These are phyloP conservation scores for Cystobasidium sp. DNA, from an alignment of 1,284 basidiomycete species.

Conservation along the genomic window DNA sequence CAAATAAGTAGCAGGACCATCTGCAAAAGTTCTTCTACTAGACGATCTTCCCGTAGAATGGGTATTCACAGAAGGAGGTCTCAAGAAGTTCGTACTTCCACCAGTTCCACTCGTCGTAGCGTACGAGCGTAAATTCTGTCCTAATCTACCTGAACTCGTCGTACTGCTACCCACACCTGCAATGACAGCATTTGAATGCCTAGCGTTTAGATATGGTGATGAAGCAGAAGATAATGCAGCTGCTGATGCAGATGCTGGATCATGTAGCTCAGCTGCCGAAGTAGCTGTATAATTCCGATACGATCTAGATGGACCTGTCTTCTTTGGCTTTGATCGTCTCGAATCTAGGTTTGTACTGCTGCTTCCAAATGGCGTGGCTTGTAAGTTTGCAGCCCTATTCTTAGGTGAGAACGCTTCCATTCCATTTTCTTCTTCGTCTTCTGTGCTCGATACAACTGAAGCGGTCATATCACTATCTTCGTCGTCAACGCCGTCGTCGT, in stretches of 20 bases:
- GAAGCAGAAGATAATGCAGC: too few relatives aligned
- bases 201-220: too few relatives aligned
- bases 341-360: neutral
- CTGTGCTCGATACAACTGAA: slow-evolving; percentile 21
- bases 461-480: neutral
- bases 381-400: neutral
- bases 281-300: neutral
- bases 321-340: neutral
- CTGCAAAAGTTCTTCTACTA: slow-evolving; percentile 28
- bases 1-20: slow-evolving; percentile 30
- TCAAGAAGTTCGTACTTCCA: slow-evolving; percentile 4
- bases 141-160: slow-evolving; percentile 4
- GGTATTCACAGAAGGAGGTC: slow-evolving; percentile 16
- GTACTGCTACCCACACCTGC: neutral
- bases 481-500: neutral
- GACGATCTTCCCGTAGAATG: slow-evolving; percentile 19
- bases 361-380: neutral
- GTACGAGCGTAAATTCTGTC: slow-evolving; percentile 8
- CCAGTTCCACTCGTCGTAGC: slow-evolving; percentile 17
- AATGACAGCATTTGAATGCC: too few relatives aligned
- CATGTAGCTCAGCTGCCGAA: too few relatives aligned
- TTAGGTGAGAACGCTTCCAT: slow-evolving; percentile 34
- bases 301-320: slow-evolving; percentile 1
- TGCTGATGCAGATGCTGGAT: too few relatives aligned
- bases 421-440: slow-evolving; percentile 30